These are phyloP conservation scores for Geotrichum candidum DNA, from an alignment of 1,139 yeast genomes.

Conservation along the genomic window DNA sequence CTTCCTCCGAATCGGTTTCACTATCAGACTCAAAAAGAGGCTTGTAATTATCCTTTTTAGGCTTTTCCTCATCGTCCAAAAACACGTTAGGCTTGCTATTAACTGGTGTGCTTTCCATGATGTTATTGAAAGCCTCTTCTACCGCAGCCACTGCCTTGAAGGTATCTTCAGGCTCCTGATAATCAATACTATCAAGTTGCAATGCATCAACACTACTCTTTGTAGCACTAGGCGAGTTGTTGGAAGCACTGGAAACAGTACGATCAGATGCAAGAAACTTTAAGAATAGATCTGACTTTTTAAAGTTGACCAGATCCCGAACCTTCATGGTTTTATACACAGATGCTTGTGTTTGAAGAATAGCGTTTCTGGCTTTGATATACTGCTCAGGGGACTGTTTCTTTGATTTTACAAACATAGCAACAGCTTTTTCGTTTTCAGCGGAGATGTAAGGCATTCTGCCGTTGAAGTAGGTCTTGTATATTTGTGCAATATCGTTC, in stretches of 20 bases:
- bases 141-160: conserved; percentile 42
- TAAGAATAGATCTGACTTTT: conserved; percentile 39
- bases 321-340: conserved; percentile 46
- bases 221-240: neutral
- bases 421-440: conserved; percentile 24
- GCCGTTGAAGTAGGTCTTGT: conserved; percentile 39
- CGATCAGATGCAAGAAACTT: conserved; percentile 14
- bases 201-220: conserved; percentile 13
- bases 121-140: conserved; percentile 63
- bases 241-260: conserved; percentile 33
- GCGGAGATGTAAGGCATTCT: conserved; percentile 22
- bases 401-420: conserved; percentile 25
- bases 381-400: conserved; percentile 17
- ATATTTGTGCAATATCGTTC: conserved; percentile 40
- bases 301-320: conserved; percentile 53
- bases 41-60: neutral
- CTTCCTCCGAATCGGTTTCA: conserved; percentile 1
- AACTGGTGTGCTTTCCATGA: conserved; percentile 36
- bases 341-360: conserved; percentile 52
- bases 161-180: conserved; percentile 9
- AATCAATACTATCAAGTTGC: conserved; percentile 14
- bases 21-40: conserved; percentile 12
- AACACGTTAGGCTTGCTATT: neutral
- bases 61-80: conserved; percentile 13
- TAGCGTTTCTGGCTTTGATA: conserved; percentile 47